A percentile compares a stretch with the other conserved stretches of the same genome.
Conservation (phyloP, 441 rosid genomes). For the Populus hybrid region DNA sequence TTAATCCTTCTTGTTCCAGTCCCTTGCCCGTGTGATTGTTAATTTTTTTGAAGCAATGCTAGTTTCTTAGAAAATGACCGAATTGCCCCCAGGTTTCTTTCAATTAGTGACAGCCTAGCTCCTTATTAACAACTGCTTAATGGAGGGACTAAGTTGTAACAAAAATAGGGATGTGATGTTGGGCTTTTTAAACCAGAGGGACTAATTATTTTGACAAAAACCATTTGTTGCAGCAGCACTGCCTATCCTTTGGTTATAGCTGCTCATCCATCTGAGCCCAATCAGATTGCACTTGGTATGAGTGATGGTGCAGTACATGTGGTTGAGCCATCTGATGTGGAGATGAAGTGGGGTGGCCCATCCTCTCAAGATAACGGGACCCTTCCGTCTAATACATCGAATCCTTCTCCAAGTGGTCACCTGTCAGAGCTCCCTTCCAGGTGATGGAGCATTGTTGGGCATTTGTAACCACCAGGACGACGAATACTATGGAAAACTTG, state of each 20-base stretch:
- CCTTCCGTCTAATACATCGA: constrained; percentile 45
- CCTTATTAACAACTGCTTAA: too few species aligned
- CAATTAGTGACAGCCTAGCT: too few species aligned
- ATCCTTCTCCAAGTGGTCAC: constrained; percentile 45
- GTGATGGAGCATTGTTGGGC: constrained; percentile 23
- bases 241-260: constrained; percentile 42
- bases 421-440: constrained; percentile 42
- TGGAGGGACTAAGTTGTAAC: too few species aligned
- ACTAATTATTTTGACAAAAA: not conserved
- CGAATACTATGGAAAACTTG: not conserved
- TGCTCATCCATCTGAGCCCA: constrained; percentile 52
- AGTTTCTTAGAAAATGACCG: too few species aligned
- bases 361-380: constrained; percentile 44
- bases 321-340: constrained; percentile 45
- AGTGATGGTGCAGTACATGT: constrained; percentile 48
- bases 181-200: not conserved
- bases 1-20: too few species aligned
- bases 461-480: constrained; percentile 6
- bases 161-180: too few species aligned
- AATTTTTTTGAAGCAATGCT: too few species aligned
- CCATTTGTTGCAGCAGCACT: constrained; percentile 19
- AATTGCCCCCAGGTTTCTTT: too few species aligned
- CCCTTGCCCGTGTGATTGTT: too few species aligned
- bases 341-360: constrained; percentile 43
- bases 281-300: constrained; percentile 59